A percentile compares a stretch with the other conserved stretches of the same genome.
Conservation (phyloP, 2,329 filamentous ascomycete genomes). For the Rosellinia necatrix region DNA sequence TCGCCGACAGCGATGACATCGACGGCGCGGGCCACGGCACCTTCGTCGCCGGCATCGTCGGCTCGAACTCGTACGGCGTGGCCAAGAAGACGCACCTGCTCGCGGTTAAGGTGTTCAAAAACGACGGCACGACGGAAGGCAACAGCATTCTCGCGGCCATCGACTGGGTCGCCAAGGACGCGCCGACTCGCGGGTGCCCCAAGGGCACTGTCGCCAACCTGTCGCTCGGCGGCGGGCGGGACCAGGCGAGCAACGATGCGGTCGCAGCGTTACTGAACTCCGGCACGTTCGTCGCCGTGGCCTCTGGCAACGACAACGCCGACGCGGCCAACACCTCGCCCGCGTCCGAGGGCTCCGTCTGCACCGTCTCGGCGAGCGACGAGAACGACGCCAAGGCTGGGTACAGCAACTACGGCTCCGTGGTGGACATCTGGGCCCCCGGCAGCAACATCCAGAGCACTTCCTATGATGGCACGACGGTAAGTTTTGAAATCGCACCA, state of each 20-base stretch:
- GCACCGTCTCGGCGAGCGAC: slow-evolving; percentile 52
- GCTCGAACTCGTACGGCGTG: slow-evolving; percentile 49
- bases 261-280: slow-evolving; percentile 49
- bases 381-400: slow-evolving; percentile 13
- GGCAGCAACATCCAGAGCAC: slow-evolving; percentile 48
- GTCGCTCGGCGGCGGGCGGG: slow-evolving; percentile 54
- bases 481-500: slow-evolving; percentile 8
- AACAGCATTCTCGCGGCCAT: slow-evolving; percentile 35
- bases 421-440: slow-evolving; percentile 49
- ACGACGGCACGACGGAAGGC: slow-evolving; percentile 31
- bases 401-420: slow-evolving; percentile 55
- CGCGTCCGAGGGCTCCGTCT: slow-evolving; percentile 51
- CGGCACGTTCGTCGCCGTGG: slow-evolving; percentile 57
- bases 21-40: slow-evolving; percentile 47
- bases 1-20: slow-evolving; percentile 31
- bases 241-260: slow-evolving; percentile 53
- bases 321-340: slow-evolving; percentile 50
- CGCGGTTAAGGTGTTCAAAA: slow-evolving; percentile 50
- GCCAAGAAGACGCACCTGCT: slow-evolving; percentile 49
- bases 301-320: slow-evolving; percentile 55
- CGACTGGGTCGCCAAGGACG: slow-evolving; percentile 50
- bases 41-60: slow-evolving; percentile 39
- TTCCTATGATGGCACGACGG: slow-evolving; percentile 37
- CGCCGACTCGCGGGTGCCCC: slow-evolving; percentile 43
- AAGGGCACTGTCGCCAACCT: slow-evolving; percentile 55